These are phyloP conservation scores for Mucor racemosus DNA, from an alignment of 371 early-diverging fungal species.

Conservation along the genomic window DNA sequence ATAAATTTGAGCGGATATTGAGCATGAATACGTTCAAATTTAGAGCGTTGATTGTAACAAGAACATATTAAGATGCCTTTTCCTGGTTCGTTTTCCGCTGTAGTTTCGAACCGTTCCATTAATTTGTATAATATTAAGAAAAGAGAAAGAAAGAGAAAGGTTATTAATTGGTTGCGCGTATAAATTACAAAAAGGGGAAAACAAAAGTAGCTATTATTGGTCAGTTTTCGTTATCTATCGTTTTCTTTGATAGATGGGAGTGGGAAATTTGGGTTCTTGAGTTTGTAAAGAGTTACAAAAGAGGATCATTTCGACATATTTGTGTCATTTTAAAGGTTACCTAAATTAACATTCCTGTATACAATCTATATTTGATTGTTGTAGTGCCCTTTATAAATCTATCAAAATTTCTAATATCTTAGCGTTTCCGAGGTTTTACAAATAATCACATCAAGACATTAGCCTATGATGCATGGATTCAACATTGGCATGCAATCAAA, in stretches of 20 bases:
- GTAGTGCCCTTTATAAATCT: too few relatives aligned
- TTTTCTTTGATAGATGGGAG: not conserved
- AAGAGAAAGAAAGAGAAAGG: not conserved
- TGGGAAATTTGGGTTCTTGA: not conserved
- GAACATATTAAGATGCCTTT: slow-evolving; percentile 44
- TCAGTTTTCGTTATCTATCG: not conserved
- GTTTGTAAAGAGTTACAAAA: not conserved
- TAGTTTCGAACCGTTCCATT: slow-evolving; percentile 28
- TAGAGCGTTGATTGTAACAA: slow-evolving; percentile 32
- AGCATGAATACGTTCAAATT: slow-evolving; percentile 50
- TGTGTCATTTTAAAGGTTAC: not conserved
- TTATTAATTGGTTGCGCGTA: not conserved
- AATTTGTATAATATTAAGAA: not conserved
- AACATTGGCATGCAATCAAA: too few relatives aligned
- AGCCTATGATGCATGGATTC: too few relatives aligned
- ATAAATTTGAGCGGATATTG: slow-evolving; percentile 57
- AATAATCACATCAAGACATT: too few relatives aligned
- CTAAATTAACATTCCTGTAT: not conserved
- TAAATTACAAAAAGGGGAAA: not conserved
- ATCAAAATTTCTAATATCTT: too few relatives aligned
- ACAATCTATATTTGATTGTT: too few relatives aligned
- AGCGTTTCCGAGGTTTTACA: too few relatives aligned
- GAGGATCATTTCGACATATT: not conserved
- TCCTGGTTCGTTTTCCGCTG: slow-evolving; percentile 40
- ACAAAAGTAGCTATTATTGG: not conserved